phyloP scores from a whole-genome alignment of 2,329 filamentous ascomycete genomes.

The Pseudogymnoascus sp. region DNA sequence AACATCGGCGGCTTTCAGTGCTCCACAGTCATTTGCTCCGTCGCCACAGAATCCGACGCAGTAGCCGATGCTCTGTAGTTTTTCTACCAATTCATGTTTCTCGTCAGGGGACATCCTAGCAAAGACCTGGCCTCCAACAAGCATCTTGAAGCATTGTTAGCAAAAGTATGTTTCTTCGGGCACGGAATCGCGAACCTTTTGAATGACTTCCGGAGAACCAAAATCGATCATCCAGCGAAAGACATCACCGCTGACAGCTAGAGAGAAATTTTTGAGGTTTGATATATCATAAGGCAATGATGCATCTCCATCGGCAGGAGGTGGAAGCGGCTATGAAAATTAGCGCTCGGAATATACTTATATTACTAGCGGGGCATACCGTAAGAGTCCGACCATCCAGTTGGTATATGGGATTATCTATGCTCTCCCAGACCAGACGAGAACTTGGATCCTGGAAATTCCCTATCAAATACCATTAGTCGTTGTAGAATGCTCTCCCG shows the following conservation, averaged over 20 bases:
- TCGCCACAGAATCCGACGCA: slow-evolving; percentile 95
- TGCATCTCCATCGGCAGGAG: slow-evolving; percentile 63
- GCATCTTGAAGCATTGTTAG: slow-evolving; percentile 51
- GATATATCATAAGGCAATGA: slow-evolving; percentile 80
- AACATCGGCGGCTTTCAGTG: slow-evolving; percentile 92
- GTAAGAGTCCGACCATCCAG: slow-evolving; percentile 72
- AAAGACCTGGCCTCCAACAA: slow-evolving; percentile 85
- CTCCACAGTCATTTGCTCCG: slow-evolving; percentile 94
- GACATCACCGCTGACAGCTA: slow-evolving; percentile 86
- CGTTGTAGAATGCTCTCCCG: background rate
- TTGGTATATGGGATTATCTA: slow-evolving; percentile 73
- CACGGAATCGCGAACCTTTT: slow-evolving; percentile 42
- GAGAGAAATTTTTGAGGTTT: slow-evolving; percentile 74
- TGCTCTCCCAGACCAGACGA: slow-evolving; percentile 80
- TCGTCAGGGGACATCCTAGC: slow-evolving; percentile 98
- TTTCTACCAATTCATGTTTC: slow-evolving; percentile 95
- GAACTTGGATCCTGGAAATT: slow-evolving; percentile 65
- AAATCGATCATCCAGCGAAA: slow-evolving; percentile 97
- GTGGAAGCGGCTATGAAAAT: slow-evolving; percentile 53
- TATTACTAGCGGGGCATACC: slow-evolving; percentile 33
- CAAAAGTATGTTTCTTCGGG: background rate
- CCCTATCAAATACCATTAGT: slow-evolving; percentile 35
- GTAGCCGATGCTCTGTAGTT: slow-evolving; percentile 92
- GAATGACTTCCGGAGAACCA: slow-evolving; percentile 69
- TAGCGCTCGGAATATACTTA: slow-evolving; percentile 10